These are phyloP conservation scores for Fusarium sulawesiense DNA, from an alignment of 2,329 filamentous ascomycete species.

Conservation along the genomic window DNA sequence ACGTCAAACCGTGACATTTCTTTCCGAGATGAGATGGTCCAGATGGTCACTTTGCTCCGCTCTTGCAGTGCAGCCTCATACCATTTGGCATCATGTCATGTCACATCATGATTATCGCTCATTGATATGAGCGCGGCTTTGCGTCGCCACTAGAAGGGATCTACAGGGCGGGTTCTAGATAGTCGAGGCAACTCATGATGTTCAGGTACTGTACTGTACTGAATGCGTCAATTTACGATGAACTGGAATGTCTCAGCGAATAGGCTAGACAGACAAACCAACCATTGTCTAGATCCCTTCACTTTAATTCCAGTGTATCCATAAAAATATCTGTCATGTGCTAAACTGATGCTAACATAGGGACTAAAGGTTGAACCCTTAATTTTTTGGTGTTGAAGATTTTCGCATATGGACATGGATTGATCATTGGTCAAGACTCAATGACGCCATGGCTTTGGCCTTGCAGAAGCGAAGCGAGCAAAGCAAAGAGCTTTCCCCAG, in stretches of 20 bases:
- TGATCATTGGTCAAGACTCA: conserved; percentile 22
- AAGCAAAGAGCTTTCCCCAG: conserved; percentile 30
- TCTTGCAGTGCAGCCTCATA: conserved; percentile 20
- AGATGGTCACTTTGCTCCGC: conserved; percentile 20
- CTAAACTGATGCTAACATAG: neutral
- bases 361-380: conserved; percentile 6
- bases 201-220: neutral
- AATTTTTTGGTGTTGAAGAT: conserved; percentile 24
- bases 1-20: conserved; percentile 28
- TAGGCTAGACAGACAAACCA: conserved; percentile 1
- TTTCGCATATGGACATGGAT: conserved; percentile 31
- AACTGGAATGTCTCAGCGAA: conserved; percentile 26
- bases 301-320: neutral
- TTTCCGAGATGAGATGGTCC: conserved; percentile 34
- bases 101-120: neutral
- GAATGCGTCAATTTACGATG: conserved; percentile 12
- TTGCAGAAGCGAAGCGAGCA: conserved; percentile 29
- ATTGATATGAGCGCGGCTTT: conserved; percentile 15
- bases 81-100: neutral
- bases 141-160: conserved; percentile 10
- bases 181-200: neutral
- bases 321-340: neutral
- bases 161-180: neutral
- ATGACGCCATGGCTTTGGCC: conserved; percentile 29
- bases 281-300: neutral